These are phyloP conservation scores for Phytopythium kandeliae DNA, from an alignment of 352 stramenopile species.

Conservation along the genomic window DNA sequence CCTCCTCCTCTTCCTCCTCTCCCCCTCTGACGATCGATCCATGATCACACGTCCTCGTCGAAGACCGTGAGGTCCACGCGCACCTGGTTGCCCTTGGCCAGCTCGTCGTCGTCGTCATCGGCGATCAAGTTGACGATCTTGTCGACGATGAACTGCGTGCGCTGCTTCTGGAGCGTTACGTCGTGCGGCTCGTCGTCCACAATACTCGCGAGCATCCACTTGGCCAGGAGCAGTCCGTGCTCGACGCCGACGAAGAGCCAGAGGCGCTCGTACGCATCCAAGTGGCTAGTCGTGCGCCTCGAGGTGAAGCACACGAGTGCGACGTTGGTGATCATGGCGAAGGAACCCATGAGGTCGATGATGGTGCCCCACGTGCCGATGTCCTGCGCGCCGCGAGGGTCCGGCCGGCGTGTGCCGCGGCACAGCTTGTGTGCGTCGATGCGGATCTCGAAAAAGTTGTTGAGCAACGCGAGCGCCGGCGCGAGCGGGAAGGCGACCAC, in stretches of 20 bases:
- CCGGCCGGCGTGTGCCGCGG: slow-evolving; percentile 59
- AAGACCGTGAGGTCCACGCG: slow-evolving; percentile 76
- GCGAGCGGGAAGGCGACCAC: slow-evolving; percentile 90
- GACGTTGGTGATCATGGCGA: slow-evolving; percentile 91
- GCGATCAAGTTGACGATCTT: slow-evolving; percentile 74
- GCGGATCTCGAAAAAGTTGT: slow-evolving; percentile 92
- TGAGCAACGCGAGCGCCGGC: slow-evolving; percentile 81
- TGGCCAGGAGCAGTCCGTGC: slow-evolving; percentile 56
- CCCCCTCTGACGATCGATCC: too few relatives aligned
- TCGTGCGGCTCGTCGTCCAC: slow-evolving; percentile 71
- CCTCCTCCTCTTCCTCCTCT: neutral
- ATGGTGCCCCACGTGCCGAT: slow-evolving; percentile 92
- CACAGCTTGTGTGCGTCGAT: slow-evolving; percentile 86
- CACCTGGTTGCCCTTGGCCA: slow-evolving; percentile 74
- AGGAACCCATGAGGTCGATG: slow-evolving; percentile 84
- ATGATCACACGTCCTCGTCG: slow-evolving; percentile 46
- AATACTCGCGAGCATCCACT: slow-evolving; percentile 60
- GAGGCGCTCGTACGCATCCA: slow-evolving; percentile 39
- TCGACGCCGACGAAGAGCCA: slow-evolving; percentile 66
- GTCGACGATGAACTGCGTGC: slow-evolving; percentile 58
- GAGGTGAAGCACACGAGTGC: slow-evolving; percentile 91
- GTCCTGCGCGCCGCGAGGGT: slow-evolving; percentile 75
- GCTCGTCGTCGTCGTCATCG: slow-evolving; percentile 59
- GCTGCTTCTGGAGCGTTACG: slow-evolving; percentile 64
- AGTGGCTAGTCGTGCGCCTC: slow-evolving; percentile 39